Evolutionary conservation across 176 grass and related monocot genomes (phyloP), one percentile per base, ranked within the genome.

Genomic region (Carex littledalei): DNA sequence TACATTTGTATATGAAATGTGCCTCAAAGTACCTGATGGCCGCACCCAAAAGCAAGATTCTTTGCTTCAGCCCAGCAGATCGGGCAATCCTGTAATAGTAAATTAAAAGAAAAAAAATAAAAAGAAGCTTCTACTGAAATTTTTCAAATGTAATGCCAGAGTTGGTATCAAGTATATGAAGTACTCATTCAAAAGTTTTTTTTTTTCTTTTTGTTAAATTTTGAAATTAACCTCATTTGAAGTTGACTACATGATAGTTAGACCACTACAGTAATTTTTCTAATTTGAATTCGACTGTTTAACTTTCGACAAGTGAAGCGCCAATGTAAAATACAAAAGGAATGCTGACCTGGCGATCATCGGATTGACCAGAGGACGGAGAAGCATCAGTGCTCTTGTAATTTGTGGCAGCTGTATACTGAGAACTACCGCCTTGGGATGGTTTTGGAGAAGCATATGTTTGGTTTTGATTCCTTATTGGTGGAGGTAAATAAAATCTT

Each of bases 1-100:
- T 21, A 5, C 5, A 14, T 49, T 74, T 74, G 68, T 50, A 53
- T 31, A 29, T 52, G 54, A 11, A 54, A 55, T 78, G 15, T 57
- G 70, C 11, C 52, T 52, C 15, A 3, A 78, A 31, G 43, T 92
- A 97, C 94, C 94, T 94, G 94, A 89, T 97, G 94, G 12, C 90
- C 90, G 74, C 92, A 97, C 12, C 92, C 90, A 66, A 97, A 94
- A 84, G 94, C 94, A 55, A 94, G 90, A 75, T 97, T 81, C 77
- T 94, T 97, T 13, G 50, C 29, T 90, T 92, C 81, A 21, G 45
- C 71, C 92, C 87, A 86, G 86, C 94, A 97, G 82, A 92, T 89
- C 13, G 90, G 90, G 84, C 94, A 97, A 82, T 70, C 87, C 94
- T 97, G 84, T 18, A 41, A 13, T 47, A 63, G 14, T 26, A 45